Base-by-base conservation (phyloP, 208 protist species). In the Leishmania aethiopica region DNA sequence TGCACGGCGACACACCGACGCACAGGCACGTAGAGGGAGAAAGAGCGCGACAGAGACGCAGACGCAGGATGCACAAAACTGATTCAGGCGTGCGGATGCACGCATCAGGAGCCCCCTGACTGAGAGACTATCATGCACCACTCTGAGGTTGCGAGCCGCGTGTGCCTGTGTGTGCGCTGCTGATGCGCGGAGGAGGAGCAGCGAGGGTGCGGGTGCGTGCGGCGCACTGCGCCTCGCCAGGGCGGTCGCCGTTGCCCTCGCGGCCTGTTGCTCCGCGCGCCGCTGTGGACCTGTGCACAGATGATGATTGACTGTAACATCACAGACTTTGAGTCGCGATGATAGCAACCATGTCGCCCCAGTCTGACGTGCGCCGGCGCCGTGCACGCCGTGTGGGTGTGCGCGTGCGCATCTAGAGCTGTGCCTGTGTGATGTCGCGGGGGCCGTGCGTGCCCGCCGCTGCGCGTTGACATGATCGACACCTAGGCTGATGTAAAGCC, bases 11-110 rank as follows among this genome's bases (percentile, higher is more conserved):
- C 28, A 37, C 60, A 35, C 57, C 2, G 57, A 62, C 57, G 22
- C 57, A 62, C 17, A 7, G 57, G 57, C 17, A 62, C 6, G 7
- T 3, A 77, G 40, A 32, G 49, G 15, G 47, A 64, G 53, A 45
- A 45, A 28, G 51, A 62, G 53, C 32, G 53, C 25, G 75, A 10
- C 32, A 62, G 75, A 8, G 77, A 55, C 64, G 51, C 32, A 51
- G 62, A 71, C 77, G 77, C 77, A 80, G 42, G 77, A 80, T 80
- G 77, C 77, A 80, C 77, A 80, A 71, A 32, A 59, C 32, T 80
- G 77, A 80, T 80, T 80, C 77, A 53, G 77, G 66, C 77, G 49
- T 80, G 77, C 49, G 1, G 35, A 57, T 22, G 64, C 77, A 73
- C 64, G 77, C 77, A 74, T 72, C 77, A 80, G 77, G 11, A 53